A percentile compares a stretch with the other conserved stretches of the same genome.
phyloP scores from a whole-genome alignment of 192 early-diverging fungal genomes.

The Podila verticillata region DNA sequence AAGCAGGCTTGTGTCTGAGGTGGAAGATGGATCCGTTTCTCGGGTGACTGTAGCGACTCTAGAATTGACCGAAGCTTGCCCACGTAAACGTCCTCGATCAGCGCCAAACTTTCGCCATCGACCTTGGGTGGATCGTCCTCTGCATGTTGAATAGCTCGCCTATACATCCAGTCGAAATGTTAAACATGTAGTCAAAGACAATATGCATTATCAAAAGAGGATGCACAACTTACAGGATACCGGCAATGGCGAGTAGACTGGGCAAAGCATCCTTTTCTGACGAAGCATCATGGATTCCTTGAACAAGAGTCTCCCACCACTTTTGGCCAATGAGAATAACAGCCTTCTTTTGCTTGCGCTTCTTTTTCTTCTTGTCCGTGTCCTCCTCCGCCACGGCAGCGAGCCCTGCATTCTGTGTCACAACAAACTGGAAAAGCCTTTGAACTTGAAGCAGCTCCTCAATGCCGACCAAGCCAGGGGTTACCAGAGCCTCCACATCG shows the following conservation, averaged over 20 bases:
- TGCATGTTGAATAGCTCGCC: constrained; percentile 43
- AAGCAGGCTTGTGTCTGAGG: constrained; percentile 28
- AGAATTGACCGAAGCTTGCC: constrained; percentile 8
- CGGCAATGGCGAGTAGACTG: constrained; percentile 26
- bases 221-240: constrained; percentile 30
- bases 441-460: constrained; percentile 45
- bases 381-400: constrained; percentile 17
- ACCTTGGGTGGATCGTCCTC: constrained; percentile 37
- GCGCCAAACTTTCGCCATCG: constrained; percentile 30
- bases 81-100: constrained; percentile 35
- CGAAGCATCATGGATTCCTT: constrained; percentile 26
- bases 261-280: constrained; percentile 4
- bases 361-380: constrained; percentile 25
- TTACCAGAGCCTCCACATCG: neutral
- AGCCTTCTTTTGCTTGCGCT: constrained; percentile 26
- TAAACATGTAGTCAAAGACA: neutral
- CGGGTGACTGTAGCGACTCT: constrained; percentile 1
- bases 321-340: constrained; percentile 8
- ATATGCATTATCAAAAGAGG: neutral
- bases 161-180: neutral
- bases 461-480: constrained; percentile 1
- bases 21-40: neutral
- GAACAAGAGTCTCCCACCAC: constrained; percentile 34
- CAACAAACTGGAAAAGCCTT: constrained; percentile 39
- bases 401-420: constrained; percentile 35